These are phyloP conservation scores for Diplocarpon rosae DNA, from an alignment of 2,329 filamentous ascomycete species.

Conservation along the genomic window DNA sequence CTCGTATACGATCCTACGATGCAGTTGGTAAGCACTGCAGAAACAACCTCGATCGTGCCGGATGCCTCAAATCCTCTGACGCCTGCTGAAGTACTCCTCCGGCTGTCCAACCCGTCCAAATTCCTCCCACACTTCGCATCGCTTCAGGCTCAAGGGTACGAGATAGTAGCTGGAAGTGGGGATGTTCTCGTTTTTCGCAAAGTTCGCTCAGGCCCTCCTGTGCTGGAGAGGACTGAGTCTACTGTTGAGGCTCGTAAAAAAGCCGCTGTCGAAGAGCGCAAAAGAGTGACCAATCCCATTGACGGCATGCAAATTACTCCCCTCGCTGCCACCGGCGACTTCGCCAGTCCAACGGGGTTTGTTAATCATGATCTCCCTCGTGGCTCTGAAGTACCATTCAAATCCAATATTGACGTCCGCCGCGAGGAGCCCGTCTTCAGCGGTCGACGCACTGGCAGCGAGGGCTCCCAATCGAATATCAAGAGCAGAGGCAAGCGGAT, in stretches of 20 bases:
- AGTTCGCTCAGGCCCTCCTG: slow-evolving; percentile 30
- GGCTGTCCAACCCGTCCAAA: slow-evolving; percentile 49
- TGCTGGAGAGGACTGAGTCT: not conserved
- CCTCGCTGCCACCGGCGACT: slow-evolving; percentile 40
- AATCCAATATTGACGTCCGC: slow-evolving; percentile 34
- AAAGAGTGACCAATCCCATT: slow-evolving; percentile 40
- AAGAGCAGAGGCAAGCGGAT: slow-evolving; percentile 37
- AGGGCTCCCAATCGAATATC: slow-evolving; percentile 12
- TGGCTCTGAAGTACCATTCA: slow-evolving; percentile 30
- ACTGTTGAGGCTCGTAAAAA: not conserved
- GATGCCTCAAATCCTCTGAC: slow-evolving; percentile 39
- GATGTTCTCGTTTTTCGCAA: slow-evolving; percentile 59
- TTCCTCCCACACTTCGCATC: slow-evolving; percentile 53
- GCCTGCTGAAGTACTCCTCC: slow-evolving; percentile 48
- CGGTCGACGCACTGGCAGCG: slow-evolving; percentile 25
- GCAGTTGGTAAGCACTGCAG: slow-evolving; percentile 45
- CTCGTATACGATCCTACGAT: slow-evolving; percentile 53
- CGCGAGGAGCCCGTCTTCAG: slow-evolving; percentile 39
- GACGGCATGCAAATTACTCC: slow-evolving; percentile 30
- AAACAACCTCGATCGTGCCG: slow-evolving; percentile 45
- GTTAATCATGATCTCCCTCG: slow-evolving; percentile 45
- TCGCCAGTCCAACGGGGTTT: slow-evolving; percentile 54
- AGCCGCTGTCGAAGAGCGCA: slow-evolving; percentile 7
- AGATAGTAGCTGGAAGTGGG: slow-evolving; percentile 51
- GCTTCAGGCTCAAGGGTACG: slow-evolving; percentile 51